A percentile compares a stretch with the other conserved stretches of the same genome.
Conservation (phyloP, 2,329 filamentous ascomycete species). For the Elsinoe fawcettii region DNA sequence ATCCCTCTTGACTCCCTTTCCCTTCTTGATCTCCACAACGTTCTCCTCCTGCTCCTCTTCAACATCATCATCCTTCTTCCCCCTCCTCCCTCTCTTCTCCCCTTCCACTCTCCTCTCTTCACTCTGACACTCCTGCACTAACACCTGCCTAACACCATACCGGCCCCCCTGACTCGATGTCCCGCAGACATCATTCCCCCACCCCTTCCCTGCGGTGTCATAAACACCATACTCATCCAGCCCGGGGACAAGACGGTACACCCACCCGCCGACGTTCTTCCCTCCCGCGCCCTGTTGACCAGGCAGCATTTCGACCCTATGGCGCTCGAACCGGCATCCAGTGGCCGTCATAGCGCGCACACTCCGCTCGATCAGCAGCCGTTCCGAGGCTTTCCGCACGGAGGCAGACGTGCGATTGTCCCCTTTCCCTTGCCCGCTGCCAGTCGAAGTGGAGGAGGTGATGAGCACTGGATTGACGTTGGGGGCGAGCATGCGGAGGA, state of each 20-base stretch:
- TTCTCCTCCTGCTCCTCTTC: constrained; percentile 20
- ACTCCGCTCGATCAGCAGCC: constrained; percentile 68
- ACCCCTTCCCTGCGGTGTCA: constrained; percentile 53
- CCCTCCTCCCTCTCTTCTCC: constrained; percentile 57
- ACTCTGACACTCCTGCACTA: constrained; percentile 81
- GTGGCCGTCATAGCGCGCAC: constrained; percentile 77
- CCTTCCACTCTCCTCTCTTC: constrained; percentile 60
- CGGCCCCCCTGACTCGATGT: constrained; percentile 55
- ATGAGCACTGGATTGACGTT: constrained; percentile 88
- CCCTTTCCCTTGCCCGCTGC: constrained; percentile 29
- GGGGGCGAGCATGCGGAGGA: constrained; percentile 75
- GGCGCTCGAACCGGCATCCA: constrained; percentile 72
- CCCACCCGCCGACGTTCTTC: constrained; percentile 47
- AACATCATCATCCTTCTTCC: constrained; percentile 30
- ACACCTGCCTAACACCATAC: constrained; percentile 87
- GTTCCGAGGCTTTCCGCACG: constrained; percentile 80
- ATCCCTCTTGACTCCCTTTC: constrained; percentile 55
- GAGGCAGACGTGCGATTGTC: constrained; percentile 57
- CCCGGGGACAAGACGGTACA: constrained; percentile 89
- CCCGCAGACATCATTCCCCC: constrained; percentile 46
- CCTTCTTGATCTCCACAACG: constrained; percentile 26
- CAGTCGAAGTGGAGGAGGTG: constrained; percentile 39
- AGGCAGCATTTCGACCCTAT: constrained; percentile 52
- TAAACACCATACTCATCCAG: constrained; percentile 74
- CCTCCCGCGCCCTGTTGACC: constrained; percentile 18